Evolutionary conservation across 345 rosid species (phyloP).

Genomic region (Syzygium oleosum): DNA sequence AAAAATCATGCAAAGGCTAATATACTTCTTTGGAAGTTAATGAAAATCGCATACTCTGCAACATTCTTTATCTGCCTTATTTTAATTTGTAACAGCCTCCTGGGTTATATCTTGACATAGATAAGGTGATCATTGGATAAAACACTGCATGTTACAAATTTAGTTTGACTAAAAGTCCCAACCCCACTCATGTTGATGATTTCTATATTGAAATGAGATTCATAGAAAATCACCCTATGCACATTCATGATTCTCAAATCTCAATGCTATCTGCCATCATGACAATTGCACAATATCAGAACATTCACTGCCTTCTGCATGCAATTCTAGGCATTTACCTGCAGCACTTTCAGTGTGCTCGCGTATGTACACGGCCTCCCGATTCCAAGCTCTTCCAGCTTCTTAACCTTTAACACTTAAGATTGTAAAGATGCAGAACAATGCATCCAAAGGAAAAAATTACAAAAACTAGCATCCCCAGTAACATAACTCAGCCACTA

Average conservation of each 20-base stretch:
- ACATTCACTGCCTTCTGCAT: not conserved
- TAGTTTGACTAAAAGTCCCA: not conserved
- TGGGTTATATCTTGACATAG: not conserved
- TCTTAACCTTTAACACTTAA: conserved; percentile 54
- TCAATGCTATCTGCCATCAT: not conserved
- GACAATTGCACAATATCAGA: not conserved
- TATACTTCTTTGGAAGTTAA: not conserved
- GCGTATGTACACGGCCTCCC: conserved; percentile 99
- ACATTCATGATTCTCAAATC: not conserved
- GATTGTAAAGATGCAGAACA: not conserved
- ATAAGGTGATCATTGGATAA: not conserved
- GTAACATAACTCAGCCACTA: not conserved
- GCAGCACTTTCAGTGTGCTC: conserved; percentile 73
- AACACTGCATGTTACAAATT: not conserved
- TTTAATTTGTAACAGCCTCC: not conserved
- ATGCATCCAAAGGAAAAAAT: not conserved
- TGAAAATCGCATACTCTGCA: not conserved
- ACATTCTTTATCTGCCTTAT: not conserved
- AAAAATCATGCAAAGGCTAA: not conserved
- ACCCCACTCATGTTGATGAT: not conserved
- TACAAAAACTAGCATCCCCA: not conserved
- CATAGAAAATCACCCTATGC: not conserved
- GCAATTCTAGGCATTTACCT: conserved; percentile 35
- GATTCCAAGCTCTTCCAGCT: conserved; percentile 97
- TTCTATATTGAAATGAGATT: not conserved